These are phyloP conservation scores for Cordyceps fumosorosea DNA, from an alignment of 2,329 filamentous ascomycete genomes.

Conservation along the genomic window DNA sequence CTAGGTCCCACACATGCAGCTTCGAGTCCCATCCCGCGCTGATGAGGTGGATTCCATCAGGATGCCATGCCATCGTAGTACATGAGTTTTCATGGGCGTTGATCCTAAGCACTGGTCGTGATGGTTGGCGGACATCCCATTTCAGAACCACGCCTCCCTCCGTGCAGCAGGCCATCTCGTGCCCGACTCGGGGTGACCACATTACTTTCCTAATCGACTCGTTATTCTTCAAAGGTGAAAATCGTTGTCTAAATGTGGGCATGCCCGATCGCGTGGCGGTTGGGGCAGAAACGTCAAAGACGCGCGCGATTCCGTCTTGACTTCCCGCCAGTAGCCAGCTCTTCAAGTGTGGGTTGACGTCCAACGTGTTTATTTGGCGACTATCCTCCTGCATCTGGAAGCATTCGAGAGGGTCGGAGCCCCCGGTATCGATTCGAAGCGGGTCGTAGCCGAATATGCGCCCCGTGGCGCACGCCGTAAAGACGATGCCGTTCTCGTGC, in stretches of 20 bases:
- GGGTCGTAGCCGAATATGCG: conserved; percentile 61
- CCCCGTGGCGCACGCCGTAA: conserved; percentile 57
- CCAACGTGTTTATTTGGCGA: conserved; percentile 57
- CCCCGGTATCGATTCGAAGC: conserved; percentile 38
- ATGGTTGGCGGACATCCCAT: conserved; percentile 54
- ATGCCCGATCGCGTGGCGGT: conserved; percentile 40
- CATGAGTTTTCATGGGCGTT: conserved; percentile 56
- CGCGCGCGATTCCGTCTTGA: conserved; percentile 56
- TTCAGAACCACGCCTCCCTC: conserved; percentile 56
- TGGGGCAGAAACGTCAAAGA: conserved; percentile 51
- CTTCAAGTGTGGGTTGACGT: conserved; percentile 54
- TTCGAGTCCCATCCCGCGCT: conserved; percentile 57
- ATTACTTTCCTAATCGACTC: conserved; percentile 52
- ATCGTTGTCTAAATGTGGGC: conserved; percentile 43
- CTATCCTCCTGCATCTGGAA: conserved; percentile 55
- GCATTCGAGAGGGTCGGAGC: conserved; percentile 42
- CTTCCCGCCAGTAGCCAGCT: conserved; percentile 56
- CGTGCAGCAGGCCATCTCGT: conserved; percentile 58
- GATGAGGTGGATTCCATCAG: conserved; percentile 58
- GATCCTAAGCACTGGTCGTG: conserved; percentile 49
- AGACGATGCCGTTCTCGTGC: conserved; percentile 47
- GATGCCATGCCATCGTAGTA: conserved; percentile 59
- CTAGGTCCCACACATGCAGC: conserved; percentile 60
- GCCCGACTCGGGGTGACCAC: conserved; percentile 56
- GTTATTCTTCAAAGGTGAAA: conserved; percentile 32